Percentiles rank a stretch among this genome's conserved stretches.
These are phyloP conservation scores for Clonostachys byssicola DNA, from an alignment of 2,329 filamentous ascomycete genomes.

Conservation along the genomic window DNA sequence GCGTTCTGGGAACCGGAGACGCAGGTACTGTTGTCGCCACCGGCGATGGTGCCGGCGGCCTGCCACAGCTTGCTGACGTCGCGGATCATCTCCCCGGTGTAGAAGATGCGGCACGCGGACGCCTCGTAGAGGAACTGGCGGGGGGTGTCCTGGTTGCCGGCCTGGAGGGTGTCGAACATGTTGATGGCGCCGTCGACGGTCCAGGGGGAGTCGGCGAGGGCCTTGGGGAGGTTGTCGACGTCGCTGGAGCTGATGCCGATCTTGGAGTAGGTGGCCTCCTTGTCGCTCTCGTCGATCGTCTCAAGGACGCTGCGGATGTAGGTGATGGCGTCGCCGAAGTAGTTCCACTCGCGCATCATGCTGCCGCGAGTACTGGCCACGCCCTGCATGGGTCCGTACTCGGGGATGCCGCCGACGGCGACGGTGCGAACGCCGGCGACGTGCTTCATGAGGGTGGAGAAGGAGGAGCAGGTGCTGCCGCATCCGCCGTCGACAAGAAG, in stretches of 20 bases:
- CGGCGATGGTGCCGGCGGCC: background rate
- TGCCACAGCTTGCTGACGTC: background rate
- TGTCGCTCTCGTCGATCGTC: background rate
- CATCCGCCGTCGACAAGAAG: constrained; percentile 52
- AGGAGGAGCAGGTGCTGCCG: constrained; percentile 55
- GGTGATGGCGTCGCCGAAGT: background rate
- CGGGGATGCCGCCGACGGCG: constrained; percentile 52
- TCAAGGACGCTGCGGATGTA: background rate
- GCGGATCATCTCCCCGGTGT: background rate
- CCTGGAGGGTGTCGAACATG: constrained; percentile 29
- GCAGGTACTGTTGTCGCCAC: background rate
- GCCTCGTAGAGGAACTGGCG: constrained; percentile 1
- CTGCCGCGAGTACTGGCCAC: constrained; percentile 54
- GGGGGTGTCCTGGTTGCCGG: constrained; percentile 2
- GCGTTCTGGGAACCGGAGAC: background rate
- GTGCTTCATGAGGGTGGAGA: constrained; percentile 48
- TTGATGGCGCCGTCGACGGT: constrained; percentile 19
- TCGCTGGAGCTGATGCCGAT: background rate
- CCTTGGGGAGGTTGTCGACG: constrained; percentile 4
- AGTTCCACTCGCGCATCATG: constrained; percentile 16
- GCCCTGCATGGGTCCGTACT: constrained; percentile 45
- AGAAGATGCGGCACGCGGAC: constrained; percentile 1
- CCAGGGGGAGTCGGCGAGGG: background rate
- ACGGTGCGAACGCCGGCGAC: constrained; percentile 50
- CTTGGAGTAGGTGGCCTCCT: background rate